Evolutionary conservation across 2,329 filamentous ascomycete species (phyloP).

Genomic region (Pseudopithomyces maydicus): DNA sequence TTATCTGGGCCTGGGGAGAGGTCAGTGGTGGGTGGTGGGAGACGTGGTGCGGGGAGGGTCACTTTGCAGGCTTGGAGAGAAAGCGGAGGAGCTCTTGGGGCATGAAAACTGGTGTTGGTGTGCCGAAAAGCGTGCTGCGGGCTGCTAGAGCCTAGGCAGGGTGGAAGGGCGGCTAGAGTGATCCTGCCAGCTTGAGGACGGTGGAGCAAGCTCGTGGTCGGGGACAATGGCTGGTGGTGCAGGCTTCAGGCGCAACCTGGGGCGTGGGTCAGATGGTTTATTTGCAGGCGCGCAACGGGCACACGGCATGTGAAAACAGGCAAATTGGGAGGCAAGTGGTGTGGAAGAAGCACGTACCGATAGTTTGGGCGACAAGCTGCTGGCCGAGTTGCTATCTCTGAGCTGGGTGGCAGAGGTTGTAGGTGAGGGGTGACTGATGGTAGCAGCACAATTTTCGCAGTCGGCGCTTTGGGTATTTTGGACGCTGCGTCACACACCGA

Average conservation of each 20-base stretch:
- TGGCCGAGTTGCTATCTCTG: background rate
- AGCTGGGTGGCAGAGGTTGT: background rate
- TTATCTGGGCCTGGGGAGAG: slow-evolving; percentile 68
- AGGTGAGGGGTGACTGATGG: background rate
- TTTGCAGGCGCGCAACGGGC: background rate
- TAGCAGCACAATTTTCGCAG: slow-evolving; percentile 6
- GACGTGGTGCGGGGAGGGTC: slow-evolving; percentile 46
- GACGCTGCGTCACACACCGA: background rate
- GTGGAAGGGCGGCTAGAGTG: slow-evolving; percentile 14
- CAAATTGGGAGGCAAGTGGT: background rate
- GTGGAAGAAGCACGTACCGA: slow-evolving; percentile 14
- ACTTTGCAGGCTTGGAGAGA: slow-evolving; percentile 95
- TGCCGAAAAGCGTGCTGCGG: slow-evolving; percentile 36
- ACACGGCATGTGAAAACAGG: slow-evolving; percentile 6
- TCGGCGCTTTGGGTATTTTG: slow-evolving; percentile 8
- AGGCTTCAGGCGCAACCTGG: slow-evolving; percentile 12
- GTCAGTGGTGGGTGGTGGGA: slow-evolving; percentile 15
- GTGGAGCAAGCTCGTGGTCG: slow-evolving; percentile 12
- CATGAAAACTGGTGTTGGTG: slow-evolving; percentile 64
- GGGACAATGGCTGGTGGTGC: slow-evolving; percentile 19
- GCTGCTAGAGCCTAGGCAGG: slow-evolving; percentile 45
- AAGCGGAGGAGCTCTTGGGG: slow-evolving; percentile 88
- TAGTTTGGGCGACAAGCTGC: background rate
- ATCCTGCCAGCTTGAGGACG: slow-evolving; percentile 43
- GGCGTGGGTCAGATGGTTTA: slow-evolving; percentile 10